phyloP scores from a whole-genome alignment of 1,139 yeast genomes.

The Saccharomyces pastorianus region DNA sequence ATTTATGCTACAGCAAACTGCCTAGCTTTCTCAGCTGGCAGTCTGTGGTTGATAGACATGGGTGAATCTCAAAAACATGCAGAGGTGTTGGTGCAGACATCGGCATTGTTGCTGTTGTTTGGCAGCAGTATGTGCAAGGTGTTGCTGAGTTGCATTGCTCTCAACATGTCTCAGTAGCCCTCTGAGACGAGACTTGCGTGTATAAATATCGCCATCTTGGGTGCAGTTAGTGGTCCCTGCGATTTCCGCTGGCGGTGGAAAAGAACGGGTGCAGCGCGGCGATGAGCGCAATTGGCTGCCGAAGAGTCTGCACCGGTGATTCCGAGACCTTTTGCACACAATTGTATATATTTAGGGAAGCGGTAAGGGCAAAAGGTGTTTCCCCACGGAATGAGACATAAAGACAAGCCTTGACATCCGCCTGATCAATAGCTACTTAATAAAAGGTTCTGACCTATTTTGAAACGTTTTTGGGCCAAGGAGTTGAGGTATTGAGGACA shows the following conservation, averaged over 20 bases:
- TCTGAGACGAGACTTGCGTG: not conserved
- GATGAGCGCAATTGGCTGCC: not conserved
- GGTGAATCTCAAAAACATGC: not conserved
- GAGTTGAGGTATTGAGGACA: not conserved
- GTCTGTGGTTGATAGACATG: not conserved
- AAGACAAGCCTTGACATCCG: not conserved
- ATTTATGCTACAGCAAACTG: conserved; percentile 38
- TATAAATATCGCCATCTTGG: not conserved
- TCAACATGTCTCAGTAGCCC: too few species aligned
- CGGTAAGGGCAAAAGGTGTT: not conserved
- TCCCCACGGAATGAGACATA: not conserved
- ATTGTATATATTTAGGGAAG: not conserved
- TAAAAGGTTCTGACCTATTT: not conserved
- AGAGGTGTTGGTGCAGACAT: not conserved
- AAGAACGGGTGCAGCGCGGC: conserved; percentile 1
- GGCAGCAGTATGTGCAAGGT: too few species aligned
- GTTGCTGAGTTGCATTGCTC: too few species aligned
- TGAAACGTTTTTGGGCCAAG: not conserved
- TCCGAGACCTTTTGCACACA: conserved; percentile 1
- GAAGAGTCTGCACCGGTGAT: not conserved
- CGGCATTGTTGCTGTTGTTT: too few species aligned
- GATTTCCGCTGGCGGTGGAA: not conserved
- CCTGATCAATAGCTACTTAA: not conserved
- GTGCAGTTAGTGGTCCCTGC: not conserved
- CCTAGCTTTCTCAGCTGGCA: conserved; percentile 22